A percentile compares a stretch with the other conserved stretches of the same genome.
Evolutionary conservation across 495 filamentous ascomycete species (phyloP).

Genomic region (Recurvomyces mirabilis): DNA sequence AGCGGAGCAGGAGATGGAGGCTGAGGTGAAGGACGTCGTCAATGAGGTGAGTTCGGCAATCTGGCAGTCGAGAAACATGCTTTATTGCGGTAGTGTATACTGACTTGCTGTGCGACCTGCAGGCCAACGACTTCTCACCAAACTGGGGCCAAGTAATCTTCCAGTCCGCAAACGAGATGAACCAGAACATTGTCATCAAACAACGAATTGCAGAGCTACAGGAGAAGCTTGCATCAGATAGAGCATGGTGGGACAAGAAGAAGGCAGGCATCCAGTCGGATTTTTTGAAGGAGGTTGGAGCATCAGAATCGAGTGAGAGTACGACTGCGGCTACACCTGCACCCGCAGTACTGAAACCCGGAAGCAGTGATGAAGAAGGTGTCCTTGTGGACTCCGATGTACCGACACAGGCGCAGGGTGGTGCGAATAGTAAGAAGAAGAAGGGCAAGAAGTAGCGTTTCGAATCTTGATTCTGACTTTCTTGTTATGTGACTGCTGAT

Average conservation of each 20-base stretch:
- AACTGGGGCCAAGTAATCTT: conserved; percentile 92
- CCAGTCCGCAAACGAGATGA: conserved; percentile 82
- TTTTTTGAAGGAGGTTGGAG: conserved; percentile 79
- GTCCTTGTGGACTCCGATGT: neutral
- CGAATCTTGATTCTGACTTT: no score
- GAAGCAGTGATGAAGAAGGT: neutral
- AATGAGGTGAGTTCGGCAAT: conserved; percentile 67
- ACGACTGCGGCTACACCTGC: neutral
- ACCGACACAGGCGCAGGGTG: conserved; percentile 22
- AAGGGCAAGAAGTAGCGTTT: neutral
- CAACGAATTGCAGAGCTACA: conserved; percentile 54
- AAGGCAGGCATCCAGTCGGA: conserved; percentile 58
- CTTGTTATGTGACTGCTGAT: no score
- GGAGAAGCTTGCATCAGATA: conserved; percentile 55
- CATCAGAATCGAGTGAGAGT: no score
- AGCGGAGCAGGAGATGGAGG: conserved; percentile 96
- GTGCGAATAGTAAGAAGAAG: conserved; percentile 5
- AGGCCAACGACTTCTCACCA: conserved; percentile 78
- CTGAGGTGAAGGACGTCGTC: conserved; percentile 86
- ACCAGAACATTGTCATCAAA: conserved; percentile 53
- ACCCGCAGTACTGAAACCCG: neutral
- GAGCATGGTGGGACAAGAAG: conserved; percentile 84
- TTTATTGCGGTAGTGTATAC: no score
- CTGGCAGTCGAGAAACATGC: neutral
- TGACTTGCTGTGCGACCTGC: no score